Percentiles rank a stretch among this genome's conserved stretches.
Evolutionary conservation across 352 stramenopile genomes (phyloP).

Genomic region (Pythium monospermum): DNA sequence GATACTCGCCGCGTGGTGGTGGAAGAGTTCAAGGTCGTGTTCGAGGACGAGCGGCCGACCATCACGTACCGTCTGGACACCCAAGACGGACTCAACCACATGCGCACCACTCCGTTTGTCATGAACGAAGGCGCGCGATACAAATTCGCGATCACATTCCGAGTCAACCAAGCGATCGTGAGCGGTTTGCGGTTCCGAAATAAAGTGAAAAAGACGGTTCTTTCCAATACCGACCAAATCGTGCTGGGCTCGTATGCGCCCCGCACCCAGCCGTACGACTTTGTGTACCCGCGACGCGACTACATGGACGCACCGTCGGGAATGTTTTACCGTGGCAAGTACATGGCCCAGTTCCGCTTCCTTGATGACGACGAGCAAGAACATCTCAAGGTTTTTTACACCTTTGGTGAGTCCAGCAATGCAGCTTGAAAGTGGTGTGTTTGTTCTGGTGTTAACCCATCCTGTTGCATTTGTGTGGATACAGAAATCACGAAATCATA

Average conservation of each 20-base stretch:
- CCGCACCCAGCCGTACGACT: slow-evolving; percentile 66
- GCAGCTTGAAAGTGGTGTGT: no score
- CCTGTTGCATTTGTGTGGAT: neutral
- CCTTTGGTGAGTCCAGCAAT: slow-evolving; percentile 68
- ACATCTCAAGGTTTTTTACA: slow-evolving; percentile 74
- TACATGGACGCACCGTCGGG: slow-evolving; percentile 82
- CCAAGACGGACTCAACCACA: slow-evolving; percentile 52
- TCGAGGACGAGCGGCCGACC: slow-evolving; percentile 60
- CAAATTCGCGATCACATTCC: slow-evolving; percentile 81
- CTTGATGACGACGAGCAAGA: slow-evolving; percentile 61
- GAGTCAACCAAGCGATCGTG: slow-evolving; percentile 83
- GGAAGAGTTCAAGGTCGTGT: slow-evolving; percentile 82
- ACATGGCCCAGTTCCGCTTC: slow-evolving; percentile 76
- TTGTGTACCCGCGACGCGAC: slow-evolving; percentile 71
- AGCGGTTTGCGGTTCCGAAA: slow-evolving; percentile 82
- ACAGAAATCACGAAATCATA: slow-evolving; percentile 60
- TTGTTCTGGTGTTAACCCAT: no score
- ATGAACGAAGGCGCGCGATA: slow-evolving; percentile 77
- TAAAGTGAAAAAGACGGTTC: slow-evolving; percentile 81
- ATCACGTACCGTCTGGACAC: slow-evolving; percentile 78
- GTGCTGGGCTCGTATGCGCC: slow-evolving; percentile 84
- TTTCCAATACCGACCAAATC: slow-evolving; percentile 71
- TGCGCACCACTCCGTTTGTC: slow-evolving; percentile 65
- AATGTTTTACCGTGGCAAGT: slow-evolving; percentile 86
- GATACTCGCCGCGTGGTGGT: slow-evolving; percentile 75